These are phyloP conservation scores for Claviceps sp. DNA, from an alignment of 2,329 filamentous ascomycete species.

Conservation along the genomic window DNA sequence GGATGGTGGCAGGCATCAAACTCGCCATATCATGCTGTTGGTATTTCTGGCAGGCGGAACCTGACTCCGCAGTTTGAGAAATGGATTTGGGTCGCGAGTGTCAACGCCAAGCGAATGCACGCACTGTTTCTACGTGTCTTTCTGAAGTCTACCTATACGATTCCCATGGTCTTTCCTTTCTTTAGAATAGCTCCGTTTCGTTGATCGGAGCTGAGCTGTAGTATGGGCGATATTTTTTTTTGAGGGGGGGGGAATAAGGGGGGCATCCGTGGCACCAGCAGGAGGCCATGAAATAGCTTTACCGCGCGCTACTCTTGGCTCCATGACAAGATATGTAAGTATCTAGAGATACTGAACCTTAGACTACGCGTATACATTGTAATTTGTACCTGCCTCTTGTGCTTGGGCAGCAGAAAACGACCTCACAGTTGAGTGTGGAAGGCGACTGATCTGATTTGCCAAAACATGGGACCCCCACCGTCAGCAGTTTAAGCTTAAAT, in stretches of 20 bases:
- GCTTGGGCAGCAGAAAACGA: not conserved
- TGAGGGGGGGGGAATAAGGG: too few species aligned
- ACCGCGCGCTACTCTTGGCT: too few species aligned
- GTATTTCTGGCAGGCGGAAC: conserved; percentile 17
- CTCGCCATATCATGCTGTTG: conserved; percentile 23
- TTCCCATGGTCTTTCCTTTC: not conserved
- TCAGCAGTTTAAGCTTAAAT: not conserved
- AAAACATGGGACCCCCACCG: not conserved
- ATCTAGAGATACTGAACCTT: too few species aligned
- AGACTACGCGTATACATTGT: not conserved
- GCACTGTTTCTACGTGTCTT: not conserved
- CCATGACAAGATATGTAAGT: too few species aligned
- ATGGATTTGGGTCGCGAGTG: not conserved
- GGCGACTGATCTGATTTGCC: not conserved
- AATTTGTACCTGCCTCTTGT: not conserved
- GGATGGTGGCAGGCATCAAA: conserved; percentile 33
- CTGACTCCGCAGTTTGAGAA: conserved; percentile 3
- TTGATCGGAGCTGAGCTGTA: not conserved
- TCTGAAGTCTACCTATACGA: not conserved
- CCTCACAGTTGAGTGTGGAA: not conserved
- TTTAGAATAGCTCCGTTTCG: not conserved
- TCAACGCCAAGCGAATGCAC: not conserved
- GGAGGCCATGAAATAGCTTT: not conserved
- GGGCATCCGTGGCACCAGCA: not conserved
- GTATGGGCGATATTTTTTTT: not conserved